Base-by-base conservation (phyloP, 768 basidiomycete genomes). In the Podaxis sp. region DNA sequence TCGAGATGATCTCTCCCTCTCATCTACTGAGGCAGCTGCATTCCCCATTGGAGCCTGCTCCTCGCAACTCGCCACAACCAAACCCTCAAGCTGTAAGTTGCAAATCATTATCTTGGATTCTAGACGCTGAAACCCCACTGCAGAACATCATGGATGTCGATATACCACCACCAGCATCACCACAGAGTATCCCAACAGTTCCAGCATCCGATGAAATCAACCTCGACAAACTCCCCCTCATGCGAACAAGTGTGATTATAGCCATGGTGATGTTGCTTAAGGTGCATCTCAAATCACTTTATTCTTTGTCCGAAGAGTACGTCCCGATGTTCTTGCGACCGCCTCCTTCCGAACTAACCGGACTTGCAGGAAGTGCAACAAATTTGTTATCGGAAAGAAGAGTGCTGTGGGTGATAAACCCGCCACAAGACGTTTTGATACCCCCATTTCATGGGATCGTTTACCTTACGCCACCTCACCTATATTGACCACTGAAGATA, bases 291-390 rank as follows among this genome's bases (percentile, higher is more conserved):
- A 95, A 98, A 70, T 72, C 72, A 1, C 68, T 93, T 13, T 99
- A 98, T 69, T 85, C 87, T 1, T 71, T 98, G 40, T 89, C 92
- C 1, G 95, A 98, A 77, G 95, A 97, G 95, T 96, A 70, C 61
- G 90, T 79, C 16, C 18, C 23, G 36, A 44, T 36, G 10, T 25
- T 35, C 25, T n/a, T 36, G 23, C 36, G 13, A 35, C 40, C 11
- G 9, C 28, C 14, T 35, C 16, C 23, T 1, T 55, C 63, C 27
- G 5, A 47, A 44, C 55, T 56, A 50, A 57, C 9, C n/a, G 27
- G 23, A n/a, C 27, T 35, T 57, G 21, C 60, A 97, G 95, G 47
- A 98, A 97, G 90, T 94, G 94, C 65, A 79, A 82, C 50, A 98
- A 95, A 73, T 97, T 91, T 69, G 81, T 87, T 3, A 73, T 87